Evolutionary conservation across 768 basidiomycete genomes (phyloP).

Genomic region (Panellus pusillus): DNA sequence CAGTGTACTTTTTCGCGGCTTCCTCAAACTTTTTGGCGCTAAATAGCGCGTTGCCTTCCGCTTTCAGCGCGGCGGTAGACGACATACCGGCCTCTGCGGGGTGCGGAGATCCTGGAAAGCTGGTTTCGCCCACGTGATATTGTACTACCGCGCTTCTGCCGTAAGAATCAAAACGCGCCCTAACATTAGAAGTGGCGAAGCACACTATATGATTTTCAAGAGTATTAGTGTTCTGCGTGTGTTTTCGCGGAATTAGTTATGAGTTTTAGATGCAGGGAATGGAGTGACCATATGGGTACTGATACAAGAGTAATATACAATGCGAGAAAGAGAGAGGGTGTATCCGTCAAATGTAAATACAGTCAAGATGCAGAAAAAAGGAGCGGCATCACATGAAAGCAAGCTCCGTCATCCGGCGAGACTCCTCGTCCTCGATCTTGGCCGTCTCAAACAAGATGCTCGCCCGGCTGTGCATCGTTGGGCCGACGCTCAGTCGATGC

Average conservation of each 20-base stretch:
- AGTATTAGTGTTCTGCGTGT: neutral
- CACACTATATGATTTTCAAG: too few relatives aligned
- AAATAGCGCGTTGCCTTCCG: conserved; percentile 17
- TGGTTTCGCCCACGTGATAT: too few relatives aligned
- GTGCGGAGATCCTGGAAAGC: too few relatives aligned
- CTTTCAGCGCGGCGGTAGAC: conserved; percentile 11
- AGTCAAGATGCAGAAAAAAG: too few relatives aligned
- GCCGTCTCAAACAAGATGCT: conserved; percentile 54
- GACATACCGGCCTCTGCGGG: neutral
- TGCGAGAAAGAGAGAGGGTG: neutral
- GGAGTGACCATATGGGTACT: too few relatives aligned
- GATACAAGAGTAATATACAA: too few relatives aligned
- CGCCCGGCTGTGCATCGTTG: conserved; percentile 59
- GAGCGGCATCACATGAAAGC: conserved; percentile 52
- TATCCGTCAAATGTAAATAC: too few relatives aligned
- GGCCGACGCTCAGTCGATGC: conserved; percentile 46
- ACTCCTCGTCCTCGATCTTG: conserved; percentile 67
- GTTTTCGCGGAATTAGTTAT: too few relatives aligned
- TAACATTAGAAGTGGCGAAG: too few relatives aligned
- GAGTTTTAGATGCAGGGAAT: too few relatives aligned
- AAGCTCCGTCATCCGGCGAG: conserved; percentile 66
- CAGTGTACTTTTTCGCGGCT: conserved; percentile 15
- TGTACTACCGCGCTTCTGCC: too few relatives aligned
- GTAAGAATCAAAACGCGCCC: too few relatives aligned
- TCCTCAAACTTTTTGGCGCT: conserved; percentile 2